phyloP scores from a whole-genome alignment of 768 basidiomycete species.

The Leccinum uliginosum region DNA sequence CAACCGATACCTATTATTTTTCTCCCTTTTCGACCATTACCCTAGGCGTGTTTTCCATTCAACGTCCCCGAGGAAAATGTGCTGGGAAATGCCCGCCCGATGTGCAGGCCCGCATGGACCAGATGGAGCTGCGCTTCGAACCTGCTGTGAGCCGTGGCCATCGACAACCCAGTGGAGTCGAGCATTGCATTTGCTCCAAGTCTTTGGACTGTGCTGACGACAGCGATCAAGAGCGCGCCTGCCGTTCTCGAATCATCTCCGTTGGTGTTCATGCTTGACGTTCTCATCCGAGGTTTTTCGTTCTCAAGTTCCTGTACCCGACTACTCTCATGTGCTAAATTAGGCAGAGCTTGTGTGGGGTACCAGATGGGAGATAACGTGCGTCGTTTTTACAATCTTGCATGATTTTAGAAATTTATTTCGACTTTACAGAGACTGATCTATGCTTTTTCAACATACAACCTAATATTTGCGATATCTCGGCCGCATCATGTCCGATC shows the following conservation, averaged over 20 bases:
- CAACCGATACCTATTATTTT: too few relatives aligned
- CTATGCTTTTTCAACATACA: too few relatives aligned
- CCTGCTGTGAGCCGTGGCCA: neutral
- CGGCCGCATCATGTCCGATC: too few relatives aligned
- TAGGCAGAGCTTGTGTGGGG: slow-evolving; percentile 25
- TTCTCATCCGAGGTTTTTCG: slow-evolving; percentile 18
- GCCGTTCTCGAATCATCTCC: neutral
- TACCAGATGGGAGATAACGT: slow-evolving; percentile 20
- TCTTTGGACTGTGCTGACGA: neutral
- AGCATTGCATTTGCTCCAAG: neutral
- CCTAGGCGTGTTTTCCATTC: too few relatives aligned
- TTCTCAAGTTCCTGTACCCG: neutral
- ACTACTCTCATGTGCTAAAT: neutral
- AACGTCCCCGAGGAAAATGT: too few relatives aligned
- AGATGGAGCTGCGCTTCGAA: too few relatives aligned
- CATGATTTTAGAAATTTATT: too few relatives aligned
- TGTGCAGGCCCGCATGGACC: too few relatives aligned
- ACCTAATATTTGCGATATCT: too few relatives aligned
- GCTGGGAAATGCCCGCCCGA: too few relatives aligned
- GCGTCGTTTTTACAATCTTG: slow-evolving; percentile 24
- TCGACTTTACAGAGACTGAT: too few relatives aligned
- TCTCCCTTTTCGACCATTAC: too few relatives aligned
- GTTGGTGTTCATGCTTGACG: slow-evolving; percentile 8
- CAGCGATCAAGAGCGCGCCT: neutral
- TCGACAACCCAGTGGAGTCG: neutral